Percentiles rank a stretch among this genome's conserved stretches.
Evolutionary conservation across 2,329 filamentous ascomycete genomes (phyloP).

Genomic region (Fusarium sp.): DNA sequence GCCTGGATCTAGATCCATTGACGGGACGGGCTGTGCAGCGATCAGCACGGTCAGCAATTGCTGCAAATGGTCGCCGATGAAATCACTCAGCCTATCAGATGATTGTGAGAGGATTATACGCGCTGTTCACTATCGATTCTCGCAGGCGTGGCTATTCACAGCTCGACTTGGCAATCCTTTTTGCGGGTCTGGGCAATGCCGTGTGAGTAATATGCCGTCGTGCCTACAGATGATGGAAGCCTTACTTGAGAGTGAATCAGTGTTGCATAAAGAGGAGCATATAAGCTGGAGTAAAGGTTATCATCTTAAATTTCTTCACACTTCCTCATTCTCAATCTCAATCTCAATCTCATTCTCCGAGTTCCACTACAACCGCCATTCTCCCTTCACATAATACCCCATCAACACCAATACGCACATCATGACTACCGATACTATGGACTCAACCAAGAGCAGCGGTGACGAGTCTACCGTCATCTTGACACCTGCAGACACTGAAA

Average conservation of each 20-base stretch:
- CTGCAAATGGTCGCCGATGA: neutral
- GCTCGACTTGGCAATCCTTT: neutral
- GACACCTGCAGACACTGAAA: slow-evolving; percentile 35
- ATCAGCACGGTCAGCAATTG: neutral
- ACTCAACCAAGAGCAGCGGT: slow-evolving; percentile 36
- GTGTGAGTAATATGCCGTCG: slow-evolving; percentile 29
- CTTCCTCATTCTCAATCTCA: neutral
- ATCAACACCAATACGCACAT: neutral
- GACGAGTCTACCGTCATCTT: slow-evolving; percentile 34
- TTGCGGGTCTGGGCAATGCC: neutral
- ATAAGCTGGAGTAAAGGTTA: neutral
- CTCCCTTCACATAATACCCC: neutral
- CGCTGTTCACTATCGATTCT: neutral
- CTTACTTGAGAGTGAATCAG: neutral
- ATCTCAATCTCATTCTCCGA: neutral
- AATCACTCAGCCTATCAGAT: neutral
- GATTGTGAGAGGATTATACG: no score
- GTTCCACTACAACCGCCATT: neutral
- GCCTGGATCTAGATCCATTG: slow-evolving; percentile 14
- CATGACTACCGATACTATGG: slow-evolving; percentile 32
- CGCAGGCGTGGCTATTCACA: neutral
- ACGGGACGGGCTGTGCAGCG: slow-evolving; percentile 10
- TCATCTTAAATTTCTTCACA: neutral
- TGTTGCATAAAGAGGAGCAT: slow-evolving; percentile 7
- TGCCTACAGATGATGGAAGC: neutral